phyloP scores from a whole-genome alignment of 768 basidiomycete species.

The Termitomyces sp. region DNA sequence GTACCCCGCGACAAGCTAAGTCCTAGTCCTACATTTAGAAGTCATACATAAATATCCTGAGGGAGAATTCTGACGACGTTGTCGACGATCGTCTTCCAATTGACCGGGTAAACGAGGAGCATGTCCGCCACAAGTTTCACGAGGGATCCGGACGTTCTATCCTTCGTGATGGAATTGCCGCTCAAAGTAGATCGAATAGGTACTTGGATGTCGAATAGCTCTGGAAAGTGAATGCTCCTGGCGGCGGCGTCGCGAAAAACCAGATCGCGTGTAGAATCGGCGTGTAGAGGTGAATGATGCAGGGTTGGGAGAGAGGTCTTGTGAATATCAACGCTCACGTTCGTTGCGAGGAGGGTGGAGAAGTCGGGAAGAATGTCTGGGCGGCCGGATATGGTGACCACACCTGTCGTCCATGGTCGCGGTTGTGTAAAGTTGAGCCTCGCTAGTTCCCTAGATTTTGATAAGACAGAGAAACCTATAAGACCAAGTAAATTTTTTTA shows the following conservation, averaged over 20 bases:
- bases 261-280: slow-evolving; percentile 25
- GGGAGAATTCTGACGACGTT: slow-evolving; percentile 20
- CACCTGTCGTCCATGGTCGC: slow-evolving; percentile 41
- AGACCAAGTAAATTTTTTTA: slow-evolving; percentile 5
- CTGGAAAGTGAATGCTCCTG: slow-evolving; percentile 46
- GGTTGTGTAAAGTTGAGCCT: slow-evolving; percentile 37
- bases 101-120: slow-evolving; percentile 45
- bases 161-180: slow-evolving; percentile 29
- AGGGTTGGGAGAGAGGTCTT: slow-evolving; percentile 43
- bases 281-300: slow-evolving; percentile 42
- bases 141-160: slow-evolving; percentile 23
- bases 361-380: slow-evolving; percentile 46
- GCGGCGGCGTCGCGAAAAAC: slow-evolving; percentile 39
- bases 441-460: slow-evolving; percentile 8
- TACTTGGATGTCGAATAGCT: slow-evolving; percentile 36
- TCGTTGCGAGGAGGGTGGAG: slow-evolving; percentile 27
- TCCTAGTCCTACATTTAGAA: slow-evolving; percentile 50
- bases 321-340: slow-evolving; percentile 26
- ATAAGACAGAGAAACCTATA: slow-evolving; percentile 3
- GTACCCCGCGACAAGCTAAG: slow-evolving; percentile 31
- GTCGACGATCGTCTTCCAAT: slow-evolving; percentile 42
- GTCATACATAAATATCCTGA: slow-evolving; percentile 18
- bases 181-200: slow-evolving; percentile 43
- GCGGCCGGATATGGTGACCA: slow-evolving; percentile 53
- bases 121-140: slow-evolving; percentile 41